These are phyloP conservation scores for Actinidia chinensis DNA, from an alignment of 179 eudicot species.

Conservation along the genomic window DNA sequence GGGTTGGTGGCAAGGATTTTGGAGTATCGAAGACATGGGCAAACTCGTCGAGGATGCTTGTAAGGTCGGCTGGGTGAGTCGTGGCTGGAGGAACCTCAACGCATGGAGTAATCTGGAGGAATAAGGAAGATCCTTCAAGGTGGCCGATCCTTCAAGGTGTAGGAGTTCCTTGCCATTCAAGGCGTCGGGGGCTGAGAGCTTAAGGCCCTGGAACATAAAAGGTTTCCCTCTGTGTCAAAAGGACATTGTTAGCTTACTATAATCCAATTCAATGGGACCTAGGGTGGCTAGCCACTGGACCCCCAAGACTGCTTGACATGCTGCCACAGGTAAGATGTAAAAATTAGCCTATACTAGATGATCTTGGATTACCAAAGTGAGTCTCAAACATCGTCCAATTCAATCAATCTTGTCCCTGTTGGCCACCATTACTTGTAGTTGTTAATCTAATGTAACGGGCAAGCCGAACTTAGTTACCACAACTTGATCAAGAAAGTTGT, in stretches of 20 bases:
- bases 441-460: neutral
- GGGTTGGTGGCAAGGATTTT: neutral
- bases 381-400: neutral
- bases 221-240: neutral
- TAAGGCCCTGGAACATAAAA: conserved; percentile 11
- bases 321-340: conserved; percentile 3
- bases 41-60: neutral
- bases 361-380: conserved; percentile 9
- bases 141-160: neutral
- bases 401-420: conserved; percentile 17
- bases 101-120: neutral
- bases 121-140: too few species aligned
- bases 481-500: conserved; percentile 22
- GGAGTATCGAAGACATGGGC: conserved; percentile 3
- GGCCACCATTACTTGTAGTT: conserved; percentile 13
- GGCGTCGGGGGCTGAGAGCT: neutral
- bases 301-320: conserved; percentile 18
- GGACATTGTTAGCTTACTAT: conserved; percentile 11
- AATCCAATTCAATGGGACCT: conserved; percentile 11
- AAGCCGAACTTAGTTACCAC: conserved; percentile 10
- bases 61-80: neutral
- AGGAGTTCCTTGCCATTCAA: neutral
- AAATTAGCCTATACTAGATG: neutral
- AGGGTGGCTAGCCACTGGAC: conserved; percentile 21
- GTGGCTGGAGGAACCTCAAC: too few species aligned